phyloP scores from a whole-genome alignment of 2,329 filamentous ascomycete species.

The Corniculantispora saksenae region DNA sequence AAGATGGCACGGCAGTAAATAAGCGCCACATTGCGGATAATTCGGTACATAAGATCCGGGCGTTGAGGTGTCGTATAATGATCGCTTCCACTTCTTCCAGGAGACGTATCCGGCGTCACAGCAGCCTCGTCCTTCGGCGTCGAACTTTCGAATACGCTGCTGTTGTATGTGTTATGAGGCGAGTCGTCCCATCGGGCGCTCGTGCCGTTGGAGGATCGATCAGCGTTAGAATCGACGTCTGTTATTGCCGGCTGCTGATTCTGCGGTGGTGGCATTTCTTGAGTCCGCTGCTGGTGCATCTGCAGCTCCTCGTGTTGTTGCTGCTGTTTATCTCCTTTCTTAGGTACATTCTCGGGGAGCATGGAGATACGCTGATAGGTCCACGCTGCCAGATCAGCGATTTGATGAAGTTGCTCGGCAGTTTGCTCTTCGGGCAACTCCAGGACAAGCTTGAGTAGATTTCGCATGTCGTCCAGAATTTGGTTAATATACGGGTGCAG shows the following conservation, averaged over 20 bases:
- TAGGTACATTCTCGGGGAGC: conserved; percentile 32
- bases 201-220: conserved; percentile 16
- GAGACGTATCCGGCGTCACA: conserved; percentile 10
- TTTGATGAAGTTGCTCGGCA: conserved; percentile 38
- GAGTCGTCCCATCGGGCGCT: conserved; percentile 22
- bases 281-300: conserved; percentile 15
- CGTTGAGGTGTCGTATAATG: conserved; percentile 22
- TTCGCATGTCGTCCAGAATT: conserved; percentile 54
- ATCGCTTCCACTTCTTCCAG: conserved; percentile 17
- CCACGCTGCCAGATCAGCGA: conserved; percentile 42
- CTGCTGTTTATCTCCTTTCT: not conserved
- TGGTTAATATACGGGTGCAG: conserved; percentile 49
- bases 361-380: conserved; percentile 41
- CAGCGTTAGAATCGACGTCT: not conserved
- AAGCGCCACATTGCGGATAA: conserved; percentile 47
- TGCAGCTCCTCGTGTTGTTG: conserved; percentile 16
- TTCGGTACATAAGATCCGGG: conserved; percentile 48
- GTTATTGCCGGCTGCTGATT: not conserved
- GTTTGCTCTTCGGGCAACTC: conserved; percentile 38
- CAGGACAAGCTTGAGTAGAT: conserved; percentile 45
- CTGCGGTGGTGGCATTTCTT: conserved; percentile 1
- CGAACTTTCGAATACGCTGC: conserved; percentile 15
- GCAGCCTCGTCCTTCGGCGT: conserved; percentile 10
- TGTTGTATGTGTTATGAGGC: conserved; percentile 15
- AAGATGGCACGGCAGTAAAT: conserved; percentile 51